These are phyloP conservation scores for Aspergillus jensenii DNA, from an alignment of 2,329 filamentous ascomycete genomes.

Conservation along the genomic window DNA sequence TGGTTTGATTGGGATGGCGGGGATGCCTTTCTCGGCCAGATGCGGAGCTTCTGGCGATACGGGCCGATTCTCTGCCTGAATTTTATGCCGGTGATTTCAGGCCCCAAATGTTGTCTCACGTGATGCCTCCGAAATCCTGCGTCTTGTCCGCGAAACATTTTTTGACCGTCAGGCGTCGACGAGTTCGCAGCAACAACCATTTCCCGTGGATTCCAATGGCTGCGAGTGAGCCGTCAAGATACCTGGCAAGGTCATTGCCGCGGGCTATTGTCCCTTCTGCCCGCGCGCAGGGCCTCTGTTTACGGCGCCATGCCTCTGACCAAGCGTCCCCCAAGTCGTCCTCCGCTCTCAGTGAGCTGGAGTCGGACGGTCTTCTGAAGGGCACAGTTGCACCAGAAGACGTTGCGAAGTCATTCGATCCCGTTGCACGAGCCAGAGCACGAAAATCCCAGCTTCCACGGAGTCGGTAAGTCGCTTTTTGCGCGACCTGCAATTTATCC, in stretches of 20 bases:
- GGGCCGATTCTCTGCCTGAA: constrained; percentile 13
- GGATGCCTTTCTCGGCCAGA: constrained; percentile 15
- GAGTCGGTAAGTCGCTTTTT: constrained; percentile 50
- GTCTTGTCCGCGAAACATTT: constrained; percentile 30
- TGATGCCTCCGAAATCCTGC: constrained; percentile 16
- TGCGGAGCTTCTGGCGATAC: constrained; percentile 14
- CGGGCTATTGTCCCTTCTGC: constrained; percentile 33
- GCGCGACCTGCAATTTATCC: background rate
- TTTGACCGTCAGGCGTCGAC: constrained; percentile 22
- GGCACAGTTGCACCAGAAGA: constrained; percentile 38
- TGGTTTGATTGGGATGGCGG: background rate
- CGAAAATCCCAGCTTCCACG: constrained; percentile 48
- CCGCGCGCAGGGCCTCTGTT: constrained; percentile 31
- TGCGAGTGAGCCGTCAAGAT: constrained; percentile 40
- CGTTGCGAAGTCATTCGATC: constrained; percentile 51
- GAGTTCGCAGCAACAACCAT: constrained; percentile 21
- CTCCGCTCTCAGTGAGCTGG: constrained; percentile 44
- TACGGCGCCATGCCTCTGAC: constrained; percentile 50
- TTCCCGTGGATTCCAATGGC: constrained; percentile 33
- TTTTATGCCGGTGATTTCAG: constrained; percentile 4
- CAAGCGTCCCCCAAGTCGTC: constrained; percentile 34
- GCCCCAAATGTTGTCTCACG: constrained; percentile 12
- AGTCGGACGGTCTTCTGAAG: constrained; percentile 48
- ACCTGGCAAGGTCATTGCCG: constrained; percentile 39
- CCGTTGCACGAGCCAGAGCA: constrained; percentile 46